Conservation (phyloP, 106 monocot species). For the Dioscorea zingiberensis region DNA sequence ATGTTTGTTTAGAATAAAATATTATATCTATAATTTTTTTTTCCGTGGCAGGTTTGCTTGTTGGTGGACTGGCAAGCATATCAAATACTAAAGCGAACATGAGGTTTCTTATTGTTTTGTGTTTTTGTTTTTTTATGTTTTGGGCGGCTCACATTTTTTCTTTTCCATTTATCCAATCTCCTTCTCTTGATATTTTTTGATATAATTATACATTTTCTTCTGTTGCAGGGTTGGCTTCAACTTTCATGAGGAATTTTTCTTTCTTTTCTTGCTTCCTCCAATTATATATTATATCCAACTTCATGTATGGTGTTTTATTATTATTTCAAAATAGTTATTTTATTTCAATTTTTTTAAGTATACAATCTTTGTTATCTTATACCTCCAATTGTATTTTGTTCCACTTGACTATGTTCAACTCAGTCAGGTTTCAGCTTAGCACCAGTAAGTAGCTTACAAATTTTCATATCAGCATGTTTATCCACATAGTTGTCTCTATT, state of each 20-base stretch:
- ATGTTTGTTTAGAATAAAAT: too few species aligned
- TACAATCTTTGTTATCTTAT: not conserved
- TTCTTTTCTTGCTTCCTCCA: slow-evolving; percentile 92
- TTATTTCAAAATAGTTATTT: slow-evolving; percentile 1
- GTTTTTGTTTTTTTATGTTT: not conserved
- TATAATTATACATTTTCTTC: not conserved
- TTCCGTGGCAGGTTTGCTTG: slow-evolving; percentile 59
- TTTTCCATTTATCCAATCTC: too few species aligned
- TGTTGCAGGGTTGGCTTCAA: slow-evolving; percentile 86
- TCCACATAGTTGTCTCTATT: slow-evolving; percentile 1
- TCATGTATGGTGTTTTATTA: not conserved
- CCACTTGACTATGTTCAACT: slow-evolving; percentile 66
- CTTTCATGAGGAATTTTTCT: slow-evolving; percentile 99
- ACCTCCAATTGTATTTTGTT: slow-evolving; percentile 7
- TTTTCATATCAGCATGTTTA: not conserved
- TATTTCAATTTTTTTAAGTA: not conserved
- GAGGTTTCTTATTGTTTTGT: slow-evolving; percentile 37
- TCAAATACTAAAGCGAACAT: slow-evolving; percentile 81
- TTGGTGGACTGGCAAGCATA: slow-evolving; percentile 83
- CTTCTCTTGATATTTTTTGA: not conserved
- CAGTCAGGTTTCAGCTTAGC: slow-evolving; percentile 99
- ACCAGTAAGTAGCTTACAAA: slow-evolving; percentile 60
- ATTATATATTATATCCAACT: slow-evolving; percentile 99
- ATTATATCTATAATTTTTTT: not conserved
- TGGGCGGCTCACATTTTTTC: too few species aligned